Base-by-base conservation (phyloP, 73 alveolate species). In the Tetrahymena elliotti region DNA sequence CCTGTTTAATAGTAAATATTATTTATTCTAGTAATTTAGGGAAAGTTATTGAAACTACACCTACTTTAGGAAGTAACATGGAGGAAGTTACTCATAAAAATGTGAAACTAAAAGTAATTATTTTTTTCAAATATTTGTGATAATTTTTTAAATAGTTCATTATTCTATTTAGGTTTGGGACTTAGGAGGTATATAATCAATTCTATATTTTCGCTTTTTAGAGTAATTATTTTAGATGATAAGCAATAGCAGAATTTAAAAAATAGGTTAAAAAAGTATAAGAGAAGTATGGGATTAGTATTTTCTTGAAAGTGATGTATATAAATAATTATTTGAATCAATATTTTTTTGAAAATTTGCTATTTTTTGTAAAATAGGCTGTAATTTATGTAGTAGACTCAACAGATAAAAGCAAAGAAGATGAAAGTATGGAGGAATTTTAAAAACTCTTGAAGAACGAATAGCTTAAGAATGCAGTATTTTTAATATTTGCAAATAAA, bases 391-490 rank as follows among this genome's bases (percentile, higher is more conserved):
- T 68, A 6, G 36, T 68, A 68, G 88, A 68, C 36, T 93, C 96
- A 4, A 94, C 94, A 37, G 97, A 95, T 68, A 88, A 84, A 34
- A 95, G 93, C 41, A 95, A 95, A 93, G 94, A 88, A 84, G 97
- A 95, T 35, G 97, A 95, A 93, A 95, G 97, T 33, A 95, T 93
- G 94, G 94, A 93, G 92, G 96, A 95, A 95, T 95, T 95, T 95
- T 95, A 95, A 93, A 93, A 88, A 53, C 52, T 95, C 20, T 93
- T 95, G 93, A 93, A 95, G 93, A 95, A 95, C 88, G 97, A 95
- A 52, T 84, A 54, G 38, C 93, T 95, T 39, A 95, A 95, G 83
- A 95, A 95, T 84, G 95, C 97, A 38, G 94, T 95, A 31, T 47
- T 95, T 41, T 93, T 95, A 39, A 95, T 95, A 16, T 95, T 93